A percentile compares a stretch with the other conserved stretches of the same genome.
These are phyloP conservation scores for Herpotrichia juniperi DNA, from an alignment of 2,329 filamentous ascomycete genomes.

Conservation along the genomic window DNA sequence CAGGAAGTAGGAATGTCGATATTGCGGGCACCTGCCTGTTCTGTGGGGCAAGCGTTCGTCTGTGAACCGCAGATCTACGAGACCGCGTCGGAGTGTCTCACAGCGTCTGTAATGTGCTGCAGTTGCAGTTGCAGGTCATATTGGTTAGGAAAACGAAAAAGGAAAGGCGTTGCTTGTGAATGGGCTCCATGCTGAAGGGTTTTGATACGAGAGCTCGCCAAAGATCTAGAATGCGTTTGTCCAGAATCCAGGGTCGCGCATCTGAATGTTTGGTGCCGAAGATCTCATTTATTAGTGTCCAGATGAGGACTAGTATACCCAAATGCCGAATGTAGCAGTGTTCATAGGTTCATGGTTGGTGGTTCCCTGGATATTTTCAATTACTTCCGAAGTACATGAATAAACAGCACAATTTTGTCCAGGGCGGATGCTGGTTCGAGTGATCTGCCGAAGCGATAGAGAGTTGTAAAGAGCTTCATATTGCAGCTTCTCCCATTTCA, in stretches of 20 bases:
- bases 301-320: slow-evolving; percentile 8
- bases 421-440: slow-evolving; percentile 17
- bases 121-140: not conserved
- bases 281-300: slow-evolving; percentile 11
- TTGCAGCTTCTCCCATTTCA: slow-evolving; percentile 16
- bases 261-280: slow-evolving; percentile 18
- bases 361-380: slow-evolving; percentile 23
- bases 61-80: not conserved
- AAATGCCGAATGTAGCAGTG: slow-evolving; percentile 13
- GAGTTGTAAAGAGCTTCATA: slow-evolving; percentile 9
- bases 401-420: slow-evolving; percentile 19
- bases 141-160: too few species aligned
- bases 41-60: not conserved
- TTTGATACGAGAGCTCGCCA: too few species aligned
- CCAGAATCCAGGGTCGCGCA: slow-evolving; percentile 16
- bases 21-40: slow-evolving; percentile 6
- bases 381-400: slow-evolving; percentile 24
- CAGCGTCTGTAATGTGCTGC: slow-evolving; percentile 1
- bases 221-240: slow-evolving; percentile 1
- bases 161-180: too few species aligned
- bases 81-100: not conserved
- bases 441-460: slow-evolving; percentile 7
- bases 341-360: slow-evolving; percentile 19
- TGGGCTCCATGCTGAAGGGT: too few species aligned
- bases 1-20: not conserved